Evolutionary conservation across 2,329 filamentous ascomycete species (phyloP), one percentile per base, ranked within the genome.

Genomic region (Colletotrichum zoysiae): DNA sequence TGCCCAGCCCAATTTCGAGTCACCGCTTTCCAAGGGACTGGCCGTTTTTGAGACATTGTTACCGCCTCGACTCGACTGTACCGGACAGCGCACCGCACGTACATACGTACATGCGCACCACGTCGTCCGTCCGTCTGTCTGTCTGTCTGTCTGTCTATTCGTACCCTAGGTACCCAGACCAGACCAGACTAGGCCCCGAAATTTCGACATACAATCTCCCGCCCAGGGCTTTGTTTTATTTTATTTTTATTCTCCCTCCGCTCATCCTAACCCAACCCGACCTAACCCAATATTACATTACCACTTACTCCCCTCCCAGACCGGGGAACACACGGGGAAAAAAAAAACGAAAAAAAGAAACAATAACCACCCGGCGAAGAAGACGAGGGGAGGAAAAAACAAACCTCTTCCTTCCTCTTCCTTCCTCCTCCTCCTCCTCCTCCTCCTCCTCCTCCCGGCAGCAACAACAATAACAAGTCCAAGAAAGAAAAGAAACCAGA

Each of bases 1-100:
- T 48, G 44, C 26, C 62, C 56, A 62, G 66, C 40, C 6, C 50
- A 71, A 62, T 71, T 51, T 50, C 67, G 56, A 71, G 70, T 73
- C 70, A 73, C 70, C 70, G 70, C 70, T 70, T 44, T 51, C 40
- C 59, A 57, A 73, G 61, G 57, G 60, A 66, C 61, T 40, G 57
- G 26, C 35, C 35, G 16, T 30, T 57, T 69, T 71, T 73, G 67
- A 73, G 70, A 73, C 70, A 73, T 73, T 73, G 66, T 70, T 71
- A 73, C 70, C 70, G 70, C 70, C 67, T 73, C 42, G 42, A 20
- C 42, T 66, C 50, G 70, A 73, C 67, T 62, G 50, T 60, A 56
- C 53, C 14, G 53, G 53, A 20, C 42, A 46, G 18, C 33, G 33
- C 35, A 50, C 35, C 44, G 57, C 48, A 67, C 46, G 46, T 60